Evolutionary conservation across 257 asterid genomes (phyloP).

Genomic region (Scutellaria galericulata): DNA sequence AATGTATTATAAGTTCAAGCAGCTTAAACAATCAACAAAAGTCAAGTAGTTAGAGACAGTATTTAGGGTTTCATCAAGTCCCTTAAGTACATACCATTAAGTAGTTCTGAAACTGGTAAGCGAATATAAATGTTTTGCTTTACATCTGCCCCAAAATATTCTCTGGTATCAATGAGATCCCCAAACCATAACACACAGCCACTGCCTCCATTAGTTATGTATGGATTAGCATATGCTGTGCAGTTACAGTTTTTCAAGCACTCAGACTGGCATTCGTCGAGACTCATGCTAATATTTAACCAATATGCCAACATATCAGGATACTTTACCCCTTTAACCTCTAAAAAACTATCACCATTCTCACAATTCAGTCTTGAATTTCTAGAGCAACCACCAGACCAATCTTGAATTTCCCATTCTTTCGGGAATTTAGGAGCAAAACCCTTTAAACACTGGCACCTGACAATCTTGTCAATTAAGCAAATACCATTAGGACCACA

Average conservation of each 20-base stretch:
- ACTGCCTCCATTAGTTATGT: constrained; percentile 32
- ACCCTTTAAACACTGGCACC: constrained; percentile 41
- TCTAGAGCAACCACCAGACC: constrained; percentile 42
- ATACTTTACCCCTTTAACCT: constrained; percentile 34
- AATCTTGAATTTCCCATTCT: constrained; percentile 40
- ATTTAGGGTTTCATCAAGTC: background rate
- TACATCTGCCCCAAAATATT: background rate
- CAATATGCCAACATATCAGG: constrained; percentile 35
- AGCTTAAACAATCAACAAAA: too few species aligned
- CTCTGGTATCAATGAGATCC: constrained; percentile 40
- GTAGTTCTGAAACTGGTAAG: constrained; percentile 27
- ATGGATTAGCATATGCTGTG: constrained; percentile 42
- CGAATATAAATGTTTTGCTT: constrained; percentile 34
- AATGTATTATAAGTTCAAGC: too few species aligned
- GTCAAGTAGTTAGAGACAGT: background rate
- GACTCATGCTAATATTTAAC: constrained; percentile 41
- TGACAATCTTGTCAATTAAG: background rate
- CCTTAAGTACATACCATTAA: background rate
- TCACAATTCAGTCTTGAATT: constrained; percentile 23
- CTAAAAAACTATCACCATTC: constrained; percentile 36
- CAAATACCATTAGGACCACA: constrained; percentile 48
- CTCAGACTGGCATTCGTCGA: constrained; percentile 33
- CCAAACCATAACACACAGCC: constrained; percentile 47
- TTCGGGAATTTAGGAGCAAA: constrained; percentile 19
- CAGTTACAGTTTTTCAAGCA: constrained; percentile 45